These are phyloP conservation scores for Psophocarpus tetragonolobus DNA, from an alignment of 306 rosid species.

Conservation along the genomic window DNA sequence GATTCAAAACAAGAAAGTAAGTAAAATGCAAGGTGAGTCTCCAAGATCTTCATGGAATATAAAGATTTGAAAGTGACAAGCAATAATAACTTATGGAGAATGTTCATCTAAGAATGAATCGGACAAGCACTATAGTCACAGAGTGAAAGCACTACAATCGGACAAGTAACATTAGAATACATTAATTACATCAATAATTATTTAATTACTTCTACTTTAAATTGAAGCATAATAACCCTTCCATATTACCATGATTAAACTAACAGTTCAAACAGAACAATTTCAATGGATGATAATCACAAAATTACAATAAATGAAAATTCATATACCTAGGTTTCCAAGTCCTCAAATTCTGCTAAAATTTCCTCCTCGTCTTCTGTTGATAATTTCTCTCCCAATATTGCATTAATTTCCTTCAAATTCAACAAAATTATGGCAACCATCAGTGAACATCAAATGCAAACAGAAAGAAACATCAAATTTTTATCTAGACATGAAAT, in stretches of 20 bases:
- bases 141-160: too few relatives aligned
- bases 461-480: not conserved
- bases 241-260: conserved; percentile 6
- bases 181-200: too few relatives aligned
- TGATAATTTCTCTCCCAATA: conserved; percentile 89
- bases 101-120: too few relatives aligned
- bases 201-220: too few relatives aligned
- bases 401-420: conserved; percentile 81
- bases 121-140: too few relatives aligned
- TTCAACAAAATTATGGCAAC: conserved; percentile 28
- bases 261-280: conserved; percentile 1
- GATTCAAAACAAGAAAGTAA: too few relatives aligned
- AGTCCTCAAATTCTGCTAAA: conserved; percentile 80
- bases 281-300: not conserved
- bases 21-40: too few relatives aligned
- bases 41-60: too few relatives aligned
- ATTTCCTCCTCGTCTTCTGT: conserved; percentile 92
- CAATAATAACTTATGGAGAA: too few relatives aligned
- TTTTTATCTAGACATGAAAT: not conserved
- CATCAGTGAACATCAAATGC: conserved; percentile 17
- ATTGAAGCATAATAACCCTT: conserved; percentile 21
- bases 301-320: conserved; percentile 1
- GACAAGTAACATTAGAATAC: too few relatives aligned
- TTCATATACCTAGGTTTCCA: conserved; percentile 75
- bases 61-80: too few relatives aligned